Evolutionary conservation across 1,284 basidiomycete genomes (phyloP), one percentile per base, ranked within the genome.

Genomic region (Cyathus pygmaeus): DNA sequence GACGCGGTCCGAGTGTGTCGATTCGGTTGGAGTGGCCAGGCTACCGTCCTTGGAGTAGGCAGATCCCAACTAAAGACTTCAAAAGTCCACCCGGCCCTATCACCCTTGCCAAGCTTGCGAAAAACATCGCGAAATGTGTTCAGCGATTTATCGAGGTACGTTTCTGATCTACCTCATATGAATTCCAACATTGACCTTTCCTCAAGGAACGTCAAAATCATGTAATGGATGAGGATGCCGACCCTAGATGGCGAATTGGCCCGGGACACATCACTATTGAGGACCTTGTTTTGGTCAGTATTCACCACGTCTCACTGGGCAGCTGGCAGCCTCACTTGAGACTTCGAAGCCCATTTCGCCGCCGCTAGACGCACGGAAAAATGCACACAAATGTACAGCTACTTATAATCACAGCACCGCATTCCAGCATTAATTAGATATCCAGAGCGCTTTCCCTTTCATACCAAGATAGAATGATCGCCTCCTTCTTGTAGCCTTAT

Each of bases 1-100:
- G 85, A 5, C 85, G 90, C 54, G 91, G 91, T 3, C 91, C 91
- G 3, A 92, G 90, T 49, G 89, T 93, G 27, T 92, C 90, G 1
- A 89, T 93, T 58, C 85, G 91, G 29, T 79, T 93, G 21, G 89
- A 90, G 81, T 93, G 91, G 91, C 89, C 89, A 6, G 90, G 91
- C 0, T 92, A 92, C 66, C 78, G 85, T n/a, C 81, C 85, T 44
- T 93, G 90, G 90, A 90, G 87, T 59, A 83, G 88, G 57, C 91
- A 93, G 71, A 93, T 93, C 61, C 91, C 91, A 9, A 93, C 91
- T 1, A 86, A 87, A 72, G 90, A 93, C 74, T 93, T 92, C 72
- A 84, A 85, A 33, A 91, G 84, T 59, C 90, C 91, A 0, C 91
- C 90, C 49, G 85, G 88, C 4, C 90, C 87, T 13, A 91, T 93